Evolutionary conservation across 192 early-diverging fungal genomes (phyloP).

Genomic region (Entomortierella parvispora): DNA sequence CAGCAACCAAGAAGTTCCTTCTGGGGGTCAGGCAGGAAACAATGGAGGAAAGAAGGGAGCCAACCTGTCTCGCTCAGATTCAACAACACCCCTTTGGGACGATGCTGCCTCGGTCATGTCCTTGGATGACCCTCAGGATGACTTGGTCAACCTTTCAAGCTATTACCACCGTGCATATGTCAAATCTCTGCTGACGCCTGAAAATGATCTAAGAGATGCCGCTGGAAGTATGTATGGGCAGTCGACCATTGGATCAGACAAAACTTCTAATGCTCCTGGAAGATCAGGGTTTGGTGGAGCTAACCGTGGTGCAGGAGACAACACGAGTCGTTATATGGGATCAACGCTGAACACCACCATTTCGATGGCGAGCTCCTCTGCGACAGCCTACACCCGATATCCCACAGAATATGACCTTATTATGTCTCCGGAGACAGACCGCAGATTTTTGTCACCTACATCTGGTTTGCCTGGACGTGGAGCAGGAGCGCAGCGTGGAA

Average conservation of each 20-base stretch:
- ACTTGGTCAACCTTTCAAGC: conserved; percentile 39
- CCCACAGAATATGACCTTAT: conserved; percentile 29
- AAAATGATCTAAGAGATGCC: conserved; percentile 25
- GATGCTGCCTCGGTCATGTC: background rate
- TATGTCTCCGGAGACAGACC: background rate
- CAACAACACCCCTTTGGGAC: conserved; percentile 25
- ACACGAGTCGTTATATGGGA: conserved; percentile 12
- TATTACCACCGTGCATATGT: conserved; percentile 40
- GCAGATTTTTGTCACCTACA: background rate
- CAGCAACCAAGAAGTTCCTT: conserved; percentile 5
- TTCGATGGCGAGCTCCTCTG: conserved; percentile 20
- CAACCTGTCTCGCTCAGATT: conserved; percentile 24
- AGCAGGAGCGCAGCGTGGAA: background rate
- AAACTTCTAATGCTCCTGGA: conserved; percentile 1
- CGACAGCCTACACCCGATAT: conserved; percentile 15
- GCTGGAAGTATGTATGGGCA: conserved; percentile 48
- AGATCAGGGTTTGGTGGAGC: background rate
- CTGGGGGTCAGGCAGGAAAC: background rate
- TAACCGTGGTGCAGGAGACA: background rate
- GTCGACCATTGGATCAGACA: conserved; percentile 44
- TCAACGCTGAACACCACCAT: conserved; percentile 40
- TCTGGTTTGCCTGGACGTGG: background rate
- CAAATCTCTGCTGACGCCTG: conserved; percentile 21
- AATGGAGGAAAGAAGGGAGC: background rate
- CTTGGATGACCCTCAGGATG: conserved; percentile 15